These are phyloP conservation scores for Digitaria exilis DNA, from an alignment of 202 grass and related monocot species.

Conservation along the genomic window DNA sequence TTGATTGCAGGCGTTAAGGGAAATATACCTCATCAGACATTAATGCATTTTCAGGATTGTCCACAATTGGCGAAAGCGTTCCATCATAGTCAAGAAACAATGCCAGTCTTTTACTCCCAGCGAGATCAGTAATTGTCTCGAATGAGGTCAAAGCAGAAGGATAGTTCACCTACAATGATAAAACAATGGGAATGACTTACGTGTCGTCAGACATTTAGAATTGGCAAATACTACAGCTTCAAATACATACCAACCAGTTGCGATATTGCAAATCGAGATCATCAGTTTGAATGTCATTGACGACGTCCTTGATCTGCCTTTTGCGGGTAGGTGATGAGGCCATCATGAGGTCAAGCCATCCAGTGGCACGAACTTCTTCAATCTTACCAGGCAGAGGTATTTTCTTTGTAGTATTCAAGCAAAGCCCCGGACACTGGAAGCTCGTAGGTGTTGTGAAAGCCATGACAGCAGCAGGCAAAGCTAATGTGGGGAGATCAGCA, in stretches of 20 bases:
- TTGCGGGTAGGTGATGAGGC: conserved; percentile 78
- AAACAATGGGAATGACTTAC: background rate
- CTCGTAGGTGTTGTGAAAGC: conserved; percentile 55
- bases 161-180: conserved; percentile 58
- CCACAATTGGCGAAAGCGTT: conserved; percentile 92
- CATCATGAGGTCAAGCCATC: conserved; percentile 85
- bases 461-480: conserved; percentile 56
- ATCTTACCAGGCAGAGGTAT: conserved; percentile 64
- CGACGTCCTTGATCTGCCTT: conserved; percentile 56
- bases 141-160: conserved; percentile 84
- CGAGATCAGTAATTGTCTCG: conserved; percentile 56
- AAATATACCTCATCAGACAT: conserved; percentile 74
- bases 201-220: background rate
- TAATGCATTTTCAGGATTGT: conserved; percentile 86
- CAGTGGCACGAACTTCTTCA: conserved; percentile 65
- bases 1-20: background rate
- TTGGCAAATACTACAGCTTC: background rate
- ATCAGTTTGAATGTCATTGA: conserved; percentile 46
- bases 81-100: conserved; percentile 98
- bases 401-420: conserved; percentile 55
- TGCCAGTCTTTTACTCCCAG: conserved; percentile 67
- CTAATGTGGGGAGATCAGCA: conserved; percentile 58
- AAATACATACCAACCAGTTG: conserved; percentile 74
- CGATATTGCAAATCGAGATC: conserved; percentile 53
- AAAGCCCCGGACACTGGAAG: conserved; percentile 54